Base-by-base conservation (phyloP, 306 rosid species). In the Ceratonia siliqua region DNA sequence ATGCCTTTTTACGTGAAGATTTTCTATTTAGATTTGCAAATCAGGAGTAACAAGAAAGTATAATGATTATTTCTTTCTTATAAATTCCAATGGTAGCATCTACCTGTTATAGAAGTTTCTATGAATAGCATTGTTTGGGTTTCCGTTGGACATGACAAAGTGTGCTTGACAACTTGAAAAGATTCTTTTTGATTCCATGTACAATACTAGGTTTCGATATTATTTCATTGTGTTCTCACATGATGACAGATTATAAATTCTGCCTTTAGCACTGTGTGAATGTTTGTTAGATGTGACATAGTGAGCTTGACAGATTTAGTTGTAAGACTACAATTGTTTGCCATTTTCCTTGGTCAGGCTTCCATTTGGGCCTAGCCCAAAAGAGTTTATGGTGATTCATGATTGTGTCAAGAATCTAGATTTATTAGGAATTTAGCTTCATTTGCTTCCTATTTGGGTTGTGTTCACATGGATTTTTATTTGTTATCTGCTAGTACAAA, bases 391-490 rank as follows among this genome's bases (percentile, higher is more conserved):
- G 6, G 9, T 21, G 36, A 61, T 53, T 59, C 57, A 62, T 53
- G 12, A 6, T 62, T 20, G 0, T 45, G 68, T 53, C 22, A 17
- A 28, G 13, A 54, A 33, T 62, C 63, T 35, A 38, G 25, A 52
- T 15, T 43, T 18, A 5, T 14, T 64, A 8, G 11, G 45, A n/a
- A 54, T 24, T 75, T 70, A 42, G 25, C 69, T 20, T 25, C 62
- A 53, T 69, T 53, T 64, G 62, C 62, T 63, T 43, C 25, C 22
- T 32, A 38, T 63, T 62, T 75, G 68, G 50, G 42, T 39, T 32
- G 14, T 39, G 30, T 75, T 42, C 39, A 41, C 24, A 42, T 35
- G 1, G 27, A 7, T 30, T 57, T 11, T 63, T 41, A 7, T 70
- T 36, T 74, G n/a, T 18, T 73, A 17, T 30, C 68, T n/a, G 21